A percentile compares a stretch with the other conserved stretches of the same genome.
These are phyloP conservation scores for Sclerotinia glacialis DNA, from an alignment of 2,329 filamentous ascomycete genomes.

Conservation along the genomic window DNA sequence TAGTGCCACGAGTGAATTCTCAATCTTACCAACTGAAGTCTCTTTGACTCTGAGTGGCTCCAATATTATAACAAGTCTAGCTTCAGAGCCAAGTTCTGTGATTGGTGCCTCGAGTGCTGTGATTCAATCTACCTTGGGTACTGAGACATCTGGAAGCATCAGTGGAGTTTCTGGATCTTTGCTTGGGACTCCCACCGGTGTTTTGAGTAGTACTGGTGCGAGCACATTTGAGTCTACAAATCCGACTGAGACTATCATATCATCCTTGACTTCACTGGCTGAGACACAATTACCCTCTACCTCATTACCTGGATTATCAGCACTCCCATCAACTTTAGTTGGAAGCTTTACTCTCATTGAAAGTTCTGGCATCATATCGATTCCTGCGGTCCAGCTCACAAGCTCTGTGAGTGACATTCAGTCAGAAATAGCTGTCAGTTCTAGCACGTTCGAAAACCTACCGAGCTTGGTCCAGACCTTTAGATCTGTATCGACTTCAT, in stretches of 20 bases:
- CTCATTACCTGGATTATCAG: neutral
- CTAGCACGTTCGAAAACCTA: neutral
- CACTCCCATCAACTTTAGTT: neutral
- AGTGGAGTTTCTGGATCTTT: neutral
- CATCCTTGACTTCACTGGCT: too few relatives aligned
- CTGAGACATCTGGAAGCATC: neutral
- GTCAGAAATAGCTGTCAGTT: neutral
- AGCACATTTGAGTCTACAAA: neutral
- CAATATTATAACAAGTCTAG: neutral
- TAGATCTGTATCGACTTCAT: neutral
- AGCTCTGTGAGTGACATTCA: neutral
- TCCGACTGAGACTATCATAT: neutral
- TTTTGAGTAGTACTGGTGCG: neutral
- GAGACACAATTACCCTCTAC: neutral
- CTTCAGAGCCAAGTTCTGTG: neutral
- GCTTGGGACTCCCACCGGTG: neutral
- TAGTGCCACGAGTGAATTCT: neutral
- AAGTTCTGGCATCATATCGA: neutral
- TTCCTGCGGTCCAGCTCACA: neutral
- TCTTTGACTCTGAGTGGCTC: neutral
- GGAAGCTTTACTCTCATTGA: slow-evolving; percentile 1
- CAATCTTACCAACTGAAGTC: neutral
- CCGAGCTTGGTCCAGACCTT: neutral
- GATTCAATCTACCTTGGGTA: neutral
- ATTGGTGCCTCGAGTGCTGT: neutral